Base-by-base conservation (phyloP, 345 rosid species). In the Eucalyptus viminalis region DNA sequence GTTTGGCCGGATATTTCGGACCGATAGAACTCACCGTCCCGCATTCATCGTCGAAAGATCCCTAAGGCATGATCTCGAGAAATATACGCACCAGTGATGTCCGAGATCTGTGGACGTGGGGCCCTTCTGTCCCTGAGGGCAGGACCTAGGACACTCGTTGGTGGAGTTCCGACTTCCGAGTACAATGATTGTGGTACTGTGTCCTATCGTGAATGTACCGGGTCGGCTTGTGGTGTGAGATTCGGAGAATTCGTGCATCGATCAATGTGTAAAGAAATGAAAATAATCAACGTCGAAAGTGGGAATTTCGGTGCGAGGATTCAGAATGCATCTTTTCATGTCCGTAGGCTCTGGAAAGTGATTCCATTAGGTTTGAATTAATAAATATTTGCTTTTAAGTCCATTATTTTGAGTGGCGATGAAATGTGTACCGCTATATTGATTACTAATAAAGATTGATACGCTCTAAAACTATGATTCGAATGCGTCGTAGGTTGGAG, bases 361-460 rank as follows among this genome's bases (percentile, higher is more conserved):
- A 53, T 21, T 53, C 58, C 58, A 53, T 8, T 53, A 53, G 58
- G 58, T 19, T 21, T 53, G 58, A 53, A 53, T 53, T 53, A 8
- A 53, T 53, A 53, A 53, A 53, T 21, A 53, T 53, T 53, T 21
- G 25, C 58, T 53, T 0, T 53, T 7, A 10, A 53, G 24, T 53
- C 58, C 58, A 53, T 53, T 53, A 53, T 53, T 53, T 53, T 53
- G 2, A 53, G 24, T 53, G 24, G 1, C 24, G 0, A 19, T 19
- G 24, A 19, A 8, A 19, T 2, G 10, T 0, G 58, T 53, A 53
- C 1, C 58, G 0, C 9, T 19, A 19, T 2, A 53, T 53, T 53
- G 5, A 53, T 53, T 53, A 19, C 1, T 53, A 53, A 53, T 5
- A 19, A 53, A 53, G 58, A 53, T 53, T 1, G 5, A 53, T 19